These are phyloP conservation scores for Fusarium lateritium DNA, from an alignment of 2,329 filamentous ascomycete genomes.

Conservation along the genomic window DNA sequence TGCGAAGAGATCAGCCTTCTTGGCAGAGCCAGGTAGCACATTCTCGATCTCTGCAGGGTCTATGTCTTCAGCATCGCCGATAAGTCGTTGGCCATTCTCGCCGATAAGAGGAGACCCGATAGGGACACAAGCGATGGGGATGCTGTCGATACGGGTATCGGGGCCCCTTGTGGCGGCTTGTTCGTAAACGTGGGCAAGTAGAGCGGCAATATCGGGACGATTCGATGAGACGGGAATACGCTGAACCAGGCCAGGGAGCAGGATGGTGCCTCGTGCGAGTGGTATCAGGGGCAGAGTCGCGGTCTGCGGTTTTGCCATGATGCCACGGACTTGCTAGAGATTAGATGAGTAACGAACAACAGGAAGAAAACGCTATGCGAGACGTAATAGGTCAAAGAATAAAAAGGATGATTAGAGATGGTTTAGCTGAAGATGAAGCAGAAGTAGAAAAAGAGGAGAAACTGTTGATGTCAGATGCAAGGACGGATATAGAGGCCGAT, in stretches of 20 bases:
- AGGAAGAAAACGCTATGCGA: constrained; percentile 22
- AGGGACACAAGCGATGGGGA: constrained; percentile 90
- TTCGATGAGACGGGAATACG: constrained; percentile 84
- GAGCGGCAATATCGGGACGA: constrained; percentile 88
- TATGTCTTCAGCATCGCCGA: constrained; percentile 73
- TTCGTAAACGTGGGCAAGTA: constrained; percentile 88
- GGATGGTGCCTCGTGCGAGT: constrained; percentile 82
- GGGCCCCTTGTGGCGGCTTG: constrained; percentile 78
- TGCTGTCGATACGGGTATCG: constrained; percentile 72
- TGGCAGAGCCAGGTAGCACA: constrained; percentile 71
- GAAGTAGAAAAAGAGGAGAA: constrained; percentile 20
- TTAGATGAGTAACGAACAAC: constrained; percentile 6
- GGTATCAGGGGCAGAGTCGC: constrained; percentile 82
- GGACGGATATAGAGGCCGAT: constrained; percentile 33
- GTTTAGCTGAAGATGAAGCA: constrained; percentile 1
- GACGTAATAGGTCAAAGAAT: constrained; percentile 14
- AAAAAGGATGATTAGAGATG: constrained; percentile 11
- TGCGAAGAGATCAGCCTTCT: constrained; percentile 81
- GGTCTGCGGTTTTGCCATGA: constrained; percentile 60
- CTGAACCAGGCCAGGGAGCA: constrained; percentile 88
- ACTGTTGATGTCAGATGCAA: constrained; percentile 47
- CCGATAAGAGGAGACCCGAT: constrained; percentile 82
- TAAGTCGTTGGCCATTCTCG: constrained; percentile 80
- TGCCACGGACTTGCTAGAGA: constrained; percentile 36
- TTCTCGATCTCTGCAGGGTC: constrained; percentile 60